These are phyloP conservation scores for Posidonia oceanica DNA, from an alignment of 116 monocot species.

Conservation along the genomic window DNA sequence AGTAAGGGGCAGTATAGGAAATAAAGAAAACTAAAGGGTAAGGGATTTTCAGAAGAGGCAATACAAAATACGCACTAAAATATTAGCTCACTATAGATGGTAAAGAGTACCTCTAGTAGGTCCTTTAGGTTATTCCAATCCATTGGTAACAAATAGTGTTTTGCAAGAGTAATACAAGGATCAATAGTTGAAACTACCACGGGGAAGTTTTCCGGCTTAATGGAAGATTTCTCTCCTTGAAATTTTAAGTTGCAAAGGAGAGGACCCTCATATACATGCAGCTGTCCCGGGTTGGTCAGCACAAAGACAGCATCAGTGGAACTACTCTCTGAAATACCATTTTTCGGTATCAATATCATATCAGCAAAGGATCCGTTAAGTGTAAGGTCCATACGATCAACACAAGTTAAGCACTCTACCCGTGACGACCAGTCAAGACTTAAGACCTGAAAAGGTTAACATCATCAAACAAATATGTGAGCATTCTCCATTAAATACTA, in stretches of 20 bases:
- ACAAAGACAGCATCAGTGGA: constrained; percentile 63
- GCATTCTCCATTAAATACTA: no score
- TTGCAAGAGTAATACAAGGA: constrained; percentile 67
- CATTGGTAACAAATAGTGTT: constrained; percentile 33
- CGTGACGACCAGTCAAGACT: constrained; percentile 59
- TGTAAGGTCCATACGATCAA: constrained; percentile 53
- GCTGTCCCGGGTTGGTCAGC: constrained; percentile 86
- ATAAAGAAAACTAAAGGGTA: not conserved
- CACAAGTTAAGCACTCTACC: constrained; percentile 46
- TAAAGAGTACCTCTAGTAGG: constrained; percentile 46
- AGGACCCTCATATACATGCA: constrained; percentile 80
- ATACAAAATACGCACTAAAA: not conserved
- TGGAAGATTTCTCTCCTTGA: constrained; percentile 24
- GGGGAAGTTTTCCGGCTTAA: constrained; percentile 58
- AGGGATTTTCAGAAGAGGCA: not conserved
- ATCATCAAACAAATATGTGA: no score
- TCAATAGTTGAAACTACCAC: constrained; percentile 57
- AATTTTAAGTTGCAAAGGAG: constrained; percentile 32
- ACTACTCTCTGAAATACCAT: constrained; percentile 33
- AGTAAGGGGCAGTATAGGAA: no score
- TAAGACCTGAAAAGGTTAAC: constrained; percentile 47
- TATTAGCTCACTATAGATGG: not conserved
- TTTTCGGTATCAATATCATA: constrained; percentile 77
- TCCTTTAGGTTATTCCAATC: constrained; percentile 17
- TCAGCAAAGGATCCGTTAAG: constrained; percentile 96